These are phyloP conservation scores for Drechslerella dactyloides DNA, from an alignment of 2,329 filamentous ascomycete genomes.

Conservation along the genomic window DNA sequence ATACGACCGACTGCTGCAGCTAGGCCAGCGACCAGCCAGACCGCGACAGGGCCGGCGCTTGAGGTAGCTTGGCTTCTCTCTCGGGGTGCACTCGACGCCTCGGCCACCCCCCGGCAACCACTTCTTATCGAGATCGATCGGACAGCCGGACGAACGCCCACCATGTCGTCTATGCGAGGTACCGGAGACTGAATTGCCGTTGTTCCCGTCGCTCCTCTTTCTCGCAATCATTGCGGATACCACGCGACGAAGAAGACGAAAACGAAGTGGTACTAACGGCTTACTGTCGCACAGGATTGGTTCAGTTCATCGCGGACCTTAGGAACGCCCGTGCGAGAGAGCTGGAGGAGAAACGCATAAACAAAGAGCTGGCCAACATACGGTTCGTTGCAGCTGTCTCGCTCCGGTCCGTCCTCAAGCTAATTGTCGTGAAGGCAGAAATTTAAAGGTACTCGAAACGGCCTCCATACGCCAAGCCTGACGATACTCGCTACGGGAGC, in stretches of 20 bases:
- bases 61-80: not conserved
- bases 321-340: slow-evolving; percentile 93
- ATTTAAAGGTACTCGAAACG: slow-evolving; percentile 73
- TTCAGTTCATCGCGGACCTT: slow-evolving; percentile 97
- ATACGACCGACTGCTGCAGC: not conserved
- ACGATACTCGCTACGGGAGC: slow-evolving; percentile 11
- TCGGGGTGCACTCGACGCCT: not conserved
- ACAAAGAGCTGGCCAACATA: slow-evolving; percentile 98
- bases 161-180: slow-evolving; percentile 57
- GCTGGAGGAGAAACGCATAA: slow-evolving; percentile 97
- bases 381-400: slow-evolving; percentile 62
- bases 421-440: slow-evolving; percentile 70
- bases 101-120: slow-evolving; percentile 17
- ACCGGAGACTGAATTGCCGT: slow-evolving; percentile 13
- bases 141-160: slow-evolving; percentile 33
- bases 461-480: slow-evolving; percentile 6
- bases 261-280: slow-evolving; percentile 24
- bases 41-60: not conserved
- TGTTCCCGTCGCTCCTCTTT: not conserved
- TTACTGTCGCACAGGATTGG: slow-evolving; percentile 67
- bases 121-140: slow-evolving; percentile 23
- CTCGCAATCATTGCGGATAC: not conserved
- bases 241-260: not conserved
- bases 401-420: slow-evolving; percentile 6
- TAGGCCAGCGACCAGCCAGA: not conserved